Percentiles rank a stretch among this genome's conserved stretches.
phyloP scores from a whole-genome alignment of 176 grass and related monocot species.

The Carex parvula region DNA sequence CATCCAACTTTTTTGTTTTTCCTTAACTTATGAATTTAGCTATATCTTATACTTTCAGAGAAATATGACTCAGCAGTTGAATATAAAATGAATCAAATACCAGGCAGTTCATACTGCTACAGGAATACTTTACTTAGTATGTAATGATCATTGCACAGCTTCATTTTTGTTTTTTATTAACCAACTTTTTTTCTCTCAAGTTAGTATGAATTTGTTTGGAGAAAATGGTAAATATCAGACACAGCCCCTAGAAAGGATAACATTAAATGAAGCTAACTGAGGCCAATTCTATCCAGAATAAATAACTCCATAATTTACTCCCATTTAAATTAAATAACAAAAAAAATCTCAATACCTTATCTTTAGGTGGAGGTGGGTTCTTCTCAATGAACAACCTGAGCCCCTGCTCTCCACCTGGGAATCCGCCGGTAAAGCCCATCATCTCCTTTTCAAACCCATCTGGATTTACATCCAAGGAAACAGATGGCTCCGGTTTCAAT shows the following conservation, averaged over 20 bases:
- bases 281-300: neutral
- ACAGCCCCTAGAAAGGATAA: neutral
- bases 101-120: neutral
- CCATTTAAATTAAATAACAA: neutral
- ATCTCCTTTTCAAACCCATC: constrained; percentile 86
- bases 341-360: constrained; percentile 1
- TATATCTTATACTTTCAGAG: neutral
- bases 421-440: constrained; percentile 78
- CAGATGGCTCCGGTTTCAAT: neutral
- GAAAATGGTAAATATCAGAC: neutral
- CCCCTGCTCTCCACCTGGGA: constrained; percentile 81
- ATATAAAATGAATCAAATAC: neutral
- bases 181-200: neutral
- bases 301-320: neutral
- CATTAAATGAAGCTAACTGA: neutral
- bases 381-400: constrained; percentile 65
- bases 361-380: constrained; percentile 51
- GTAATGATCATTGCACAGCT: neutral
- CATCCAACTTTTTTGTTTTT: neutral
- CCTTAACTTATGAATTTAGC: neutral
- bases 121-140: neutral
- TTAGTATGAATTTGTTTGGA: neutral
- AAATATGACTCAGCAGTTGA: neutral
- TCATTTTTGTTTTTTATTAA: neutral
- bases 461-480: neutral